A percentile compares a stretch with the other conserved stretches of the same genome.
phyloP scores from a whole-genome alignment of 768 basidiomycete species.

The Russula emetica region DNA sequence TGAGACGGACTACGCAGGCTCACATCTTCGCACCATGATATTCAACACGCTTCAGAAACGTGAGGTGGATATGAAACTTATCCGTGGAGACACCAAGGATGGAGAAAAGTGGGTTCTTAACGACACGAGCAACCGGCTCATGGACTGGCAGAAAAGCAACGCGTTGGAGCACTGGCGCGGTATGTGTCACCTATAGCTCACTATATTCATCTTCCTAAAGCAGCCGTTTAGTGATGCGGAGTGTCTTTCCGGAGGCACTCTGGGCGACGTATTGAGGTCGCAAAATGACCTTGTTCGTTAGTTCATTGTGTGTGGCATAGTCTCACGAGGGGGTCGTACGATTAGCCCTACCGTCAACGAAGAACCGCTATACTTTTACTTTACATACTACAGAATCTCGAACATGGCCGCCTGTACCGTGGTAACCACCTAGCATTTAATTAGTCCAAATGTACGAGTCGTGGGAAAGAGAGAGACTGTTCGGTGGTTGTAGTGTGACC shows the following conservation, averaged over 20 bases:
- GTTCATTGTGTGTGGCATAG: background rate
- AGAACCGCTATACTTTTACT: no score
- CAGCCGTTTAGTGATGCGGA: constrained; percentile 60
- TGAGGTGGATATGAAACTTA: constrained; percentile 26
- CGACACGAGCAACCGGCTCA: constrained; percentile 59
- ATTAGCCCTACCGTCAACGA: no score
- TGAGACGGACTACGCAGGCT: constrained; percentile 62
- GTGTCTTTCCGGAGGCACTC: constrained; percentile 61
- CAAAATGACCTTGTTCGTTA: no score
- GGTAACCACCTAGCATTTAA: no score
- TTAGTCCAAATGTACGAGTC: background rate
- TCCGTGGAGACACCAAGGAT: constrained; percentile 35
- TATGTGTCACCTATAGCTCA: constrained; percentile 36
- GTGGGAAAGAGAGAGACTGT: background rate
- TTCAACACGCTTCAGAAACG: constrained; percentile 43
- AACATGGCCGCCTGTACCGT: no score
- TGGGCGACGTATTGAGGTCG: constrained; percentile 71
- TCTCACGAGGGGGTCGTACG: no score
- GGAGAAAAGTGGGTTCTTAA: constrained; percentile 51
- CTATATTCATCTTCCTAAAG: background rate
- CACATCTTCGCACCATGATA: constrained; percentile 59
- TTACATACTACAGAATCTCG: no score
- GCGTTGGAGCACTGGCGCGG: constrained; percentile 73
- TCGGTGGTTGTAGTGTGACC: background rate
- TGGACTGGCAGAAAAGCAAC: constrained; percentile 59